phyloP scores from a whole-genome alignment of 352 stramenopile genomes.

The Globisporangium polare region DNA sequence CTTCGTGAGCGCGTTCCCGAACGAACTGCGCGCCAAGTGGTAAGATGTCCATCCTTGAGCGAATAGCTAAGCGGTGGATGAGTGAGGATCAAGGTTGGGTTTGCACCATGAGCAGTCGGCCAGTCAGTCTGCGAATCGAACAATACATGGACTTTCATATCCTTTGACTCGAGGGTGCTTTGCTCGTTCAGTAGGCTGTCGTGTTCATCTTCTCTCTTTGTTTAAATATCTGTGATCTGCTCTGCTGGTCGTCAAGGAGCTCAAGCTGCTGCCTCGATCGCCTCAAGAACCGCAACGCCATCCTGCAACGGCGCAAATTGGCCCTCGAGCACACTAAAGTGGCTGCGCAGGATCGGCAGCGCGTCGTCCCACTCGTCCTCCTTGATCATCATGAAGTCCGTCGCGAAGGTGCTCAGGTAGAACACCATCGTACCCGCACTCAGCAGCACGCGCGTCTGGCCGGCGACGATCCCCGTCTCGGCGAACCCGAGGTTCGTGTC shows the following conservation, averaged over 20 bases:
- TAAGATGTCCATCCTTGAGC: slow-evolving; percentile 21
- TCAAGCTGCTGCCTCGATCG: not conserved
- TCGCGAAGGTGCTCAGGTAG: slow-evolving; percentile 70
- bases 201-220: not conserved
- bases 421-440: slow-evolving; percentile 60
- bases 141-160: slow-evolving; percentile 5
- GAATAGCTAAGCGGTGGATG: not conserved
- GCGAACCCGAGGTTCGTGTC: slow-evolving; percentile 55
- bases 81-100: not conserved
- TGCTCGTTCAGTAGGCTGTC: not conserved
- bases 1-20: slow-evolving; percentile 72
- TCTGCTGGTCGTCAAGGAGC: not conserved
- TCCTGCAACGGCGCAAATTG: slow-evolving; percentile 31
- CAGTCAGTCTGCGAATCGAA: not conserved
- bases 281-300: not conserved
- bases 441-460: slow-evolving; percentile 56
- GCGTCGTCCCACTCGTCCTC: slow-evolving; percentile 63
- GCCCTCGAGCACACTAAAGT: slow-evolving; percentile 44
- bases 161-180: not conserved
- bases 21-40: slow-evolving; percentile 74
- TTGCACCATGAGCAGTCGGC: not conserved
- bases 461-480: slow-evolving; percentile 60
- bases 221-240: not conserved
- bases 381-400: slow-evolving; percentile 70
- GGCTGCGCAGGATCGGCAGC: slow-evolving; percentile 33